Base-by-base conservation (phyloP, 306 rosid genomes). In the Echinosophora koreensis region DNA sequence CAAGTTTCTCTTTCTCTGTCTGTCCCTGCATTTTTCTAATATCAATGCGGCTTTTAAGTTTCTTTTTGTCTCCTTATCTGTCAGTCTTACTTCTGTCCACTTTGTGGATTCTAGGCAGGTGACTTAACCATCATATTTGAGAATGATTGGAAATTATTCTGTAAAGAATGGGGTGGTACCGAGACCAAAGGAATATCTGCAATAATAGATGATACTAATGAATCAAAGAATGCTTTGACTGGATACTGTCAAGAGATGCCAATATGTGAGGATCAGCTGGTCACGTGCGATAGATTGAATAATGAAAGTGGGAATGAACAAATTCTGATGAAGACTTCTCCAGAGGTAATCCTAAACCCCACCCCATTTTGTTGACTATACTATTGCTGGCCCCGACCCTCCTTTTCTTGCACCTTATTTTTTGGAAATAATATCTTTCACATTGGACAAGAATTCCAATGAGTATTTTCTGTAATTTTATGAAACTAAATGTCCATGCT, bases 71-170 rank as follows among this genome's bases (percentile, higher is more conserved):
- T 47, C 13, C 15, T 46, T 15, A 15, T 51, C 22, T 47, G 3
- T 14, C 8, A 16, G 39, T 11, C 76, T 79, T 77, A 52, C 57
- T 66, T 61, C 39, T 60, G 69, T 82, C 56, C 47, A 9, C 70
- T 51, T 73, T 76, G 49, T 78, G 82, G 72, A 72, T 65, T 85
- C 73, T 88, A 90, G 96, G 84, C 84, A 67, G 96, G 88, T 73
- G 88, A 85, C 71, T 82, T 90, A 58, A 87, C 87, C 63, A 72
- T 87, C 69, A 77, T 90, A 64, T 66, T 88, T 28, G 96, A 88
- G 83, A 73, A 81, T 82, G 96, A 90, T 69, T 90, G 96, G 96
- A 88, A 81, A 74, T 88, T 84, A 80, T 88, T 90, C 81, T 88
- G 92, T 80, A 86, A 87, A 85, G 96, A 90, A 79, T 90, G 96